A percentile compares a stretch with the other conserved stretches of the same genome.
phyloP scores from a whole-genome alignment of 495 filamentous ascomycete genomes.

The Podospora didyma region DNA sequence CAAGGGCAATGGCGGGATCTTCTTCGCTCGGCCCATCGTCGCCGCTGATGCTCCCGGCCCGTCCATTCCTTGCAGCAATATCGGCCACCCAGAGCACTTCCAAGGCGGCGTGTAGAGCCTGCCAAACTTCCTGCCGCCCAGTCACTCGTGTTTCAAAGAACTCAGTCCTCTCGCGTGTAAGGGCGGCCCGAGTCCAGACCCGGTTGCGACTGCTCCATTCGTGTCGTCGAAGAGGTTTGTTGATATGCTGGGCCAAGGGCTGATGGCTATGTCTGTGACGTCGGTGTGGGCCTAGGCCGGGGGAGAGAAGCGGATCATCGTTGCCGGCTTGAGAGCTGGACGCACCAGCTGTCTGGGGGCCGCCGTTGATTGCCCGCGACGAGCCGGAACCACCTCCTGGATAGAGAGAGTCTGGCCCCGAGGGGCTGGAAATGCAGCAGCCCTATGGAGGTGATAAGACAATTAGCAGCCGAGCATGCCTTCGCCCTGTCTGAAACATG shows the following conservation, averaged over 20 bases:
- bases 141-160: constrained; percentile 84
- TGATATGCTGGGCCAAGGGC: constrained; percentile 41
- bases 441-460: constrained; percentile 25
- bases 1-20: constrained; percentile 39
- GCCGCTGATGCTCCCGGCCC: constrained; percentile 17
- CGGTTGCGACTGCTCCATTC: constrained; percentile 45
- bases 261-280: constrained; percentile 18
- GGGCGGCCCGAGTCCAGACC: constrained; percentile 39
- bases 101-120: constrained; percentile 60
- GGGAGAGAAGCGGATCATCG: constrained; percentile 20
- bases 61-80: constrained; percentile 14
- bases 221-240: constrained; percentile 44
- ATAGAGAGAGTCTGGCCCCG: constrained; percentile 41
- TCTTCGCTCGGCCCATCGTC: constrained; percentile 23
- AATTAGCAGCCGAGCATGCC: not conserved
- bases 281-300: constrained; percentile 11
- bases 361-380: constrained; percentile 41
- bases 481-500: not conserved
- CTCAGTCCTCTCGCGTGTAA: constrained; percentile 51
- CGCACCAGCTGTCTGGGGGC: constrained; percentile 10
- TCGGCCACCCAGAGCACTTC: constrained; percentile 55
- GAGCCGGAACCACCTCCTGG: constrained; percentile 36
- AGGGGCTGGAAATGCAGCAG: constrained; percentile 45
- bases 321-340: constrained; percentile 10
- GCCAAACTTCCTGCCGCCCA: constrained; percentile 74